Evolutionary conservation across 768 basidiomycete genomes (phyloP).

Genomic region (Tulasnella sp.): DNA sequence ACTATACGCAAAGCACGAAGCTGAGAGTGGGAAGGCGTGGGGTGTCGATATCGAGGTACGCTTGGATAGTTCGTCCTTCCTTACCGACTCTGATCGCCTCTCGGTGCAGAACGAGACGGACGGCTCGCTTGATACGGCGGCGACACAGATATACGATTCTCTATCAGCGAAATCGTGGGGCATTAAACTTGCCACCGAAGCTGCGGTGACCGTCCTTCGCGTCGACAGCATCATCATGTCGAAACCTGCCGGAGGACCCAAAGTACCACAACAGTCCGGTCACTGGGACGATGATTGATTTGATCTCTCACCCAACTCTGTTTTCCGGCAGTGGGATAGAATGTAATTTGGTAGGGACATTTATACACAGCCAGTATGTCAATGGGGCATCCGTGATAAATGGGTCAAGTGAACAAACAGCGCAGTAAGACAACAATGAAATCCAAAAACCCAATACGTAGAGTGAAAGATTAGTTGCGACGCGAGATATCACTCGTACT

Average conservation of each 20-base stretch:
- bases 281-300: constrained; percentile 74
- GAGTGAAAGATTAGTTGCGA: too few species aligned
- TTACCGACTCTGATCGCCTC: constrained; percentile 2
- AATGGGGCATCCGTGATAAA: background rate
- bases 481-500: too few species aligned
- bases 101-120: constrained; percentile 51
- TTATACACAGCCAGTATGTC: background rate
- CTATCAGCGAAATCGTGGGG: constrained; percentile 85
- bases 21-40: constrained; percentile 51
- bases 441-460: too few species aligned
- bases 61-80: background rate
- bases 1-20: constrained; percentile 82
- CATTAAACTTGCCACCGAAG: constrained; percentile 79
- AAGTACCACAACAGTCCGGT: constrained; percentile 72
- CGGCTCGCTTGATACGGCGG: constrained; percentile 45
- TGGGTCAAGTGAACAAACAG: background rate
- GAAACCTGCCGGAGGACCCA: constrained; percentile 82
- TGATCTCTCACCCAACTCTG: background rate
- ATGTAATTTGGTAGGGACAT: background rate
- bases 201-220: constrained; percentile 77
- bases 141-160: constrained; percentile 65
- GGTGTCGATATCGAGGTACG: constrained; percentile 83
- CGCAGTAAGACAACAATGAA: too few species aligned
- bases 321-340: background rate
- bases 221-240: constrained; percentile 98